Conservation (phyloP, 179 eudicot species). For the Amaranthus tricolor region DNA sequence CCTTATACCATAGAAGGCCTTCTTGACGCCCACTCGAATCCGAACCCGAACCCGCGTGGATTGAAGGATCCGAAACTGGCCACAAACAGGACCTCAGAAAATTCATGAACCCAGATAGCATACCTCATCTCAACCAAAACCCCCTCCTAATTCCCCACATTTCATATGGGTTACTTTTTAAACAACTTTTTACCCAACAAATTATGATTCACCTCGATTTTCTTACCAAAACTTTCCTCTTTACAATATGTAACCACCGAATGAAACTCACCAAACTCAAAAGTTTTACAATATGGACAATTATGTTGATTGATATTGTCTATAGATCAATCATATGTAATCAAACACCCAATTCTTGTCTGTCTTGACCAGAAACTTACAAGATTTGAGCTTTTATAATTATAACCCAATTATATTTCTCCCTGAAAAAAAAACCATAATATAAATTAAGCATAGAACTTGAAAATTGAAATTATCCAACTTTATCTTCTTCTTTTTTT, state of each 20-base stretch:
- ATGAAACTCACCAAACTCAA: neutral
- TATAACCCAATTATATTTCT: slow-evolving; percentile 21
- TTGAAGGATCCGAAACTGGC: slow-evolving; percentile 61
- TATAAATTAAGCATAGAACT: slow-evolving; percentile 16
- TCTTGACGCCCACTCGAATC: slow-evolving; percentile 81
- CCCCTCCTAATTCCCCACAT: slow-evolving; percentile 33
- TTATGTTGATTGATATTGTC: slow-evolving; percentile 8
- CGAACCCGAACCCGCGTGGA: slow-evolving; percentile 62
- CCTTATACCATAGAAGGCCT: slow-evolving; percentile 96
- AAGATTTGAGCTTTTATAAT: slow-evolving; percentile 16
- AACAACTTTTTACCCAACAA: slow-evolving; percentile 17
- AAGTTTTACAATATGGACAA: slow-evolving; percentile 13
- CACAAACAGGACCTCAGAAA: slow-evolving; percentile 88
- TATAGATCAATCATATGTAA: slow-evolving; percentile 21
- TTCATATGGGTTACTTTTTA: slow-evolving; percentile 21
- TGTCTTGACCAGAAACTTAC: slow-evolving; percentile 8
- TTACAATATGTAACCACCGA: slow-evolving; percentile 12
- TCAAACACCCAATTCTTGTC: slow-evolving; percentile 10
- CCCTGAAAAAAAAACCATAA: slow-evolving; percentile 34
- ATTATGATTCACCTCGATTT: neutral
- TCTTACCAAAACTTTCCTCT: neutral
- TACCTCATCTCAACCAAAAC: slow-evolving; percentile 72
- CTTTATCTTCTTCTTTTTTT: slow-evolving; percentile 18
- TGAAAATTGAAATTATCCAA: slow-evolving; percentile 27
- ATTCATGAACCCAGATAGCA: slow-evolving; percentile 91